Evolutionary conservation across 192 early-diverging fungal species (phyloP).

Genomic region (Lobosporangium transversale): DNA sequence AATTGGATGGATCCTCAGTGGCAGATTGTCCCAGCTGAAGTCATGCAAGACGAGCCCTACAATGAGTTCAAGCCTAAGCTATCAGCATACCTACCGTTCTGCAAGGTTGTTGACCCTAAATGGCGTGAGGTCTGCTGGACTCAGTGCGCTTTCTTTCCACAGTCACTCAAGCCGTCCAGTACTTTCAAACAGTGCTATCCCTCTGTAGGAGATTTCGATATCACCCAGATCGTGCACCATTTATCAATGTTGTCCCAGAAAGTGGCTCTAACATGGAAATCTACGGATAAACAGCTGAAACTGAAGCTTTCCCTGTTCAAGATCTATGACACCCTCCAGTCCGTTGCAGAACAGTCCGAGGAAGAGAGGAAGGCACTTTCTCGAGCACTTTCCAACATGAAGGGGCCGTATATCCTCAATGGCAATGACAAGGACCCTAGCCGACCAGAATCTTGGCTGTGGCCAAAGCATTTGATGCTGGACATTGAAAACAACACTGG

Average conservation of each 20-base stretch:
- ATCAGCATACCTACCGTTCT: slow-evolving; percentile 15
- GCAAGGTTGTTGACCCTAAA: background rate
- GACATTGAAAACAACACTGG: slow-evolving; percentile 20
- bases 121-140: slow-evolving; percentile 22
- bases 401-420: slow-evolving; percentile 17
- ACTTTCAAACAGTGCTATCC: background rate
- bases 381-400: background rate
- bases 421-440: slow-evolving; percentile 12
- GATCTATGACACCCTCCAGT: slow-evolving; percentile 3
- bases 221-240: background rate
- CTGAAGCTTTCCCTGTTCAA: slow-evolving; percentile 2
- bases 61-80: background rate
- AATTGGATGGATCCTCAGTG: slow-evolving; percentile 32
- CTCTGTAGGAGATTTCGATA: background rate
- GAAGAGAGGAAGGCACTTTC: background rate
- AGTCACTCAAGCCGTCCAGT: slow-evolving; percentile 2
- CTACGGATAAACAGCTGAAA: background rate
- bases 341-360: background rate
- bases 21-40: slow-evolving; percentile 17
- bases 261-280: slow-evolving; percentile 1
- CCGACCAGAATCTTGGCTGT: background rate
- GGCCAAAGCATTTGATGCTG: slow-evolving; percentile 18
- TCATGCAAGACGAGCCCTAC: background rate
- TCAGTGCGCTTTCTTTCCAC: slow-evolving; percentile 26
- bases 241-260: background rate